Conservation (phyloP, 768 basidiomycete species). For the Pulveroboletus sp. region DNA sequence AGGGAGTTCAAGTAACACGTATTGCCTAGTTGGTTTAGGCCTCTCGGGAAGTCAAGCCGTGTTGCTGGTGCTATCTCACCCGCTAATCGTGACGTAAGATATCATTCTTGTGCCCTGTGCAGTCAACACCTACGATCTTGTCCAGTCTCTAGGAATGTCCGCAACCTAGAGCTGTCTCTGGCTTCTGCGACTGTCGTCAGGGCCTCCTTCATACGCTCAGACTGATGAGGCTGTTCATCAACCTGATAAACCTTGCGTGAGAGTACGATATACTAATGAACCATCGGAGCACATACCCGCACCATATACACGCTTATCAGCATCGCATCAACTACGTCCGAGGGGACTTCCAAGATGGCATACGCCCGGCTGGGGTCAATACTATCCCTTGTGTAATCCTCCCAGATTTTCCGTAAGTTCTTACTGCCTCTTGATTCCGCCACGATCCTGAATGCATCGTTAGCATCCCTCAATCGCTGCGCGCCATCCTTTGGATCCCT, state of each 20-base stretch:
- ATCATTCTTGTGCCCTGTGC: neutral
- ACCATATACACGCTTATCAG: slow-evolving; percentile 66
- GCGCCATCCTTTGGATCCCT: slow-evolving; percentile 38
- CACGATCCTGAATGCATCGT: slow-evolving; percentile 64
- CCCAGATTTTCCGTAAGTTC: slow-evolving; percentile 47
- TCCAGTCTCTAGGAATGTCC: slow-evolving; percentile 60
- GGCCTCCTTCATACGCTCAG: slow-evolving; percentile 69
- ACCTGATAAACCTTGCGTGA: slow-evolving; percentile 40
- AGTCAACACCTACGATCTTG: slow-evolving; percentile 62
- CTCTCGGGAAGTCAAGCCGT: slow-evolving; percentile 70
- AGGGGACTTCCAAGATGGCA: slow-evolving; percentile 60
- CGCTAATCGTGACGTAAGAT: slow-evolving; percentile 37
- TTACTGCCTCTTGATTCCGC: slow-evolving; percentile 59
- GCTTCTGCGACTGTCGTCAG: slow-evolving; percentile 69
- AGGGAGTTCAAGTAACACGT: slow-evolving; percentile 85
- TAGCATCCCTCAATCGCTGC: slow-evolving; percentile 48
- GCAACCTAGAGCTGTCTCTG: slow-evolving; percentile 66
- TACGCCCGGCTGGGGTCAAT: slow-evolving; percentile 75
- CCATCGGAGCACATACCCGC: slow-evolving; percentile 45
- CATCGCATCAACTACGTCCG: slow-evolving; percentile 74
- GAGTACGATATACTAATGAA: neutral
- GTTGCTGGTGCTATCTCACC: slow-evolving; percentile 55
- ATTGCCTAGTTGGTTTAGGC: slow-evolving; percentile 84
- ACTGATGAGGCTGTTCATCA: slow-evolving; percentile 63
- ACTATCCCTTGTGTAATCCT: slow-evolving; percentile 45